Evolutionary conservation across 73 alveolate species (phyloP).

Genomic region (Tetrahymena elliotti): DNA sequence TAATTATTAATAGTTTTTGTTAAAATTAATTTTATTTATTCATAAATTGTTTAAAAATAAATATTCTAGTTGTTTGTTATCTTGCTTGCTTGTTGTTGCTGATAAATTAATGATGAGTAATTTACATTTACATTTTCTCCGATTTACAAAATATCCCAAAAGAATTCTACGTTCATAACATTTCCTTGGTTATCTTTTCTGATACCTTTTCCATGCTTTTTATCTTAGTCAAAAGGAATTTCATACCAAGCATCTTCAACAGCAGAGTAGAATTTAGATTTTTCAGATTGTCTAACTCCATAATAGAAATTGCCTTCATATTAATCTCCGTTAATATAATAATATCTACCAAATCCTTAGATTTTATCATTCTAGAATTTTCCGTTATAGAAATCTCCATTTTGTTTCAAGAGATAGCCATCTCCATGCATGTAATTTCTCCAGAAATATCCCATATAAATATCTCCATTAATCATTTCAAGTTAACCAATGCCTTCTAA

Average conservation of each 20-base stretch:
- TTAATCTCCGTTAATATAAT: not conserved
- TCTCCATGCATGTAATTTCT: not conserved
- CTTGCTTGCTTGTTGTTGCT: not conserved
- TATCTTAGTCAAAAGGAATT: not conserved
- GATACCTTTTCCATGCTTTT: not conserved
- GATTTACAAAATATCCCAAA: not conserved
- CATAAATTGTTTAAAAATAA: no score
- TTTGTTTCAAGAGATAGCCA: not conserved
- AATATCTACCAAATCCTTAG: not conserved
- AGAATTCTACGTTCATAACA: not conserved
- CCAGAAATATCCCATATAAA: not conserved
- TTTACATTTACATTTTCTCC: not conserved
- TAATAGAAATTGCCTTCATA: not conserved
- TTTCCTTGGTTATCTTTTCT: not conserved
- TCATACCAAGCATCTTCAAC: not conserved
- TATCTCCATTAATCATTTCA: not conserved
- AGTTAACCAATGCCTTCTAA: not conserved
- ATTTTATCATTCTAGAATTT: not conserved
- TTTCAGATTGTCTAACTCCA: not conserved
- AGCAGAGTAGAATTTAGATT: not conserved
- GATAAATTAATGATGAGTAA: no score
- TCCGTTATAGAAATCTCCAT: not conserved
- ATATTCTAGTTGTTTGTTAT: no score
- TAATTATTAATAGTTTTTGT: not conserved
- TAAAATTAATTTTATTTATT: not conserved